Evolutionary conservation across 345 rosid species (phyloP), one percentile per base, ranked within the genome.

Genomic region (Leavenworthia alabamica): DNA sequence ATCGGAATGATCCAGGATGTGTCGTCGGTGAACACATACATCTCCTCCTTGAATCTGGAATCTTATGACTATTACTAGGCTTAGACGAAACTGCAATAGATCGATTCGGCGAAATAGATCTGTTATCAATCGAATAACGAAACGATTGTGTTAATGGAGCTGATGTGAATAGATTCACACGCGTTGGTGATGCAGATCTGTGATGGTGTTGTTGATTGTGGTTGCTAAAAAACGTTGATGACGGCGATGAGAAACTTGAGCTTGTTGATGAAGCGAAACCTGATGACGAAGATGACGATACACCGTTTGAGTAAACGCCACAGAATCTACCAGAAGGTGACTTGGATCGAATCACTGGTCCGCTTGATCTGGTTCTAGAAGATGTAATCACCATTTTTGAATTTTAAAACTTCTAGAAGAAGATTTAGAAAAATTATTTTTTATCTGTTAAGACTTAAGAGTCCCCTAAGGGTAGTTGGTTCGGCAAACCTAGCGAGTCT

Each of bases 11-110:
- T 0, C 96, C 94, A 0, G 86, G 91, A 59, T 90, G 97, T 19
- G 83, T 60, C 24, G 97, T 86, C 6, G 97, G 97, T 3, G 98
- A 91, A 60, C 98, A 91, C 98, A 86, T 77, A 48, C 97, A 90
- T 2, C 78, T 68, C 67, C 66, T 76, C 67, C 83, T 80, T 4
- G 74, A 72, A 31, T 66, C 58, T 11, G 83, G 74, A 31, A 75
- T 71, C 31, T 80, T 71, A 48, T 49, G 63, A 13, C 66, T 71
- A 1, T n/a, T n/a, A n/a, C 62, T 73, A 24, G 73, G 56, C 23
- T 8, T 49, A 8, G 55, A 49, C 9, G 81, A 51, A 4, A 81
- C 86, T 1, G 89, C 73, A 14, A 74, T 62, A 0, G 91, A 82
- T 31, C 82, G 74, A 24, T 55, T 79, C 1, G 85, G 90, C 0